Evolutionary conservation across 768 basidiomycete genomes (phyloP).

Genomic region (Lactarius quietus): DNA sequence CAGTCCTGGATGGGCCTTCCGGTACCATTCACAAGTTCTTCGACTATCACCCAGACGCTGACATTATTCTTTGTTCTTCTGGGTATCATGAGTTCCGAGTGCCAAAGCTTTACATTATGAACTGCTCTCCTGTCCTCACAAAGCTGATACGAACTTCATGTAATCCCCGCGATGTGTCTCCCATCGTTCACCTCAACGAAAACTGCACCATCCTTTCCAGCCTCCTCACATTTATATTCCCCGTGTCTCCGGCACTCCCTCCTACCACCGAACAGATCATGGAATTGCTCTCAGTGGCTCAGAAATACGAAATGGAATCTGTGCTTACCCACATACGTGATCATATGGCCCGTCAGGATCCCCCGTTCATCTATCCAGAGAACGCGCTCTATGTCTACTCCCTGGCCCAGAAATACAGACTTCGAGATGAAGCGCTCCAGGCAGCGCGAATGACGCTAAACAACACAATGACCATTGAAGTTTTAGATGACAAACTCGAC

Average conservation of each 20-base stretch:
- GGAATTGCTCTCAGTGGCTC: slow-evolving; percentile 1
- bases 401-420: slow-evolving; percentile 1
- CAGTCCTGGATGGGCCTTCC: neutral
- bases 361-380: neutral
- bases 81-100: neutral
- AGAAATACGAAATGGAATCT: slow-evolving; percentile 2
- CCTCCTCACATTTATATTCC: neutral
- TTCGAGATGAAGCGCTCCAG: neutral
- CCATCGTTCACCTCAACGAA: neutral
- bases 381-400: slow-evolving; percentile 3
- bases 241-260: neutral
- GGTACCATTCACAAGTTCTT: neutral
- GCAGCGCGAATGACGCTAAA: neutral
- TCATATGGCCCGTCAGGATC: neutral
- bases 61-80: neutral
- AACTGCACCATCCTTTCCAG: neutral
- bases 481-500: neutral
- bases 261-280: neutral
- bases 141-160: neutral
- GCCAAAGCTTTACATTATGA: neutral
- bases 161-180: neutral
- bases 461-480: neutral
- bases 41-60: neutral
- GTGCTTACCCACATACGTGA: slow-evolving; percentile 1
- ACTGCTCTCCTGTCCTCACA: slow-evolving; percentile 11